Evolutionary conservation across 139 green algal genomes (phyloP).

Genomic region (Astrephomene gubernaculifera): DNA sequence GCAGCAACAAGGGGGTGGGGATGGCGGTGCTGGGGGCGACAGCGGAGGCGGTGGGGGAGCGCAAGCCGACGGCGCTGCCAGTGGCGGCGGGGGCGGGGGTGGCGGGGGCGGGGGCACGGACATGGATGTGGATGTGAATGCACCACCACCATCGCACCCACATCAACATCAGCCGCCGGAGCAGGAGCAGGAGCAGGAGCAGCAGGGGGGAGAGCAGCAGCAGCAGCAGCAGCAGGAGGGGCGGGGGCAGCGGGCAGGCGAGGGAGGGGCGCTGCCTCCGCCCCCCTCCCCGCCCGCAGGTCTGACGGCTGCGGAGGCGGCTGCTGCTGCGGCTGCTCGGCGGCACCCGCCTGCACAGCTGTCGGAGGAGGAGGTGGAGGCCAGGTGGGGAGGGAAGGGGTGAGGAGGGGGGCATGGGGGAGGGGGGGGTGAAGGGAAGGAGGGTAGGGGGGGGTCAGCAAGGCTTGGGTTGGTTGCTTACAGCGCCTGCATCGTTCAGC

Average conservation of each 20-base stretch:
- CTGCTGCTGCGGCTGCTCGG: slow-evolving; percentile 19
- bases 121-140: too few relatives aligned
- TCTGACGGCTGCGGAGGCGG: slow-evolving; percentile 7
- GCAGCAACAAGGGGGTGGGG: neutral
- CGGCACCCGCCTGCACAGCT: neutral
- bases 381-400: neutral
- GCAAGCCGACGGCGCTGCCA: neutral
- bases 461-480: too few relatives aligned
- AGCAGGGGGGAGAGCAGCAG: too few relatives aligned
- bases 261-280: neutral
- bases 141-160: too few relatives aligned
- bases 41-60: too few relatives aligned
- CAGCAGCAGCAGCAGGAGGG: too few relatives aligned
- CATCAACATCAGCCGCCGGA: too few relatives aligned
- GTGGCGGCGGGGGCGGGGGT: neutral
- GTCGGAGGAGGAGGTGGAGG: neutral
- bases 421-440: neutral
- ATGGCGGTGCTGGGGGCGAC: neutral
- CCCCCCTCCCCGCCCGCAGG: neutral
- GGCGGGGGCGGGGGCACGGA: neutral
- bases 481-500: too few relatives aligned
- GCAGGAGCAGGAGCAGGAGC: too few relatives aligned
- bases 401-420: neutral
- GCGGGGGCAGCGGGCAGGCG: neutral
- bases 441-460: too few relatives aligned